Percentiles rank a stretch among this genome's conserved stretches.
These are phyloP conservation scores for Komagataella ulmi DNA, from an alignment of 805 yeast genomes.

Conservation along the genomic window DNA sequence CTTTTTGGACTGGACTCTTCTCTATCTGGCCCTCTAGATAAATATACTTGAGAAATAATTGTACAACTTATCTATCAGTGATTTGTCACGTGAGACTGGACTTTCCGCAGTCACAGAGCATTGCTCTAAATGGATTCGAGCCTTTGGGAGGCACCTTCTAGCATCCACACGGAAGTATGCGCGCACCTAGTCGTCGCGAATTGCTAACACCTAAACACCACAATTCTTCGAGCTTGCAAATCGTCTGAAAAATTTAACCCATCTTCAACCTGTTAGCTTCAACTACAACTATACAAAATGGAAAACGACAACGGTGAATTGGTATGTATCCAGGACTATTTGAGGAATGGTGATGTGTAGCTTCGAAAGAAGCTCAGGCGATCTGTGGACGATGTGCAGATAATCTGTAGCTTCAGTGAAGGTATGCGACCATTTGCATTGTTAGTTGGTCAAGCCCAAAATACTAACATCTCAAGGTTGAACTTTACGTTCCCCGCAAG, in stretches of 20 bases:
- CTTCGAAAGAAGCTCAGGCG: neutral
- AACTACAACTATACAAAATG: conserved; percentile 42
- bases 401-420: neutral
- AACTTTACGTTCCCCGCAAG: conserved; percentile 99
- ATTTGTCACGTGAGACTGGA: neutral
- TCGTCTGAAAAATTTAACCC: neutral
- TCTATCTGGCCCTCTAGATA: neutral
- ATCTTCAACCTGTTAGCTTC: neutral
- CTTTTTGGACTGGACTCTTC: conserved; percentile 3
- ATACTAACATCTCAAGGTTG: conserved; percentile 48
- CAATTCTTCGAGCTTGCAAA: neutral
- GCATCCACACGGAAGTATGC: neutral
- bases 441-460: neutral
- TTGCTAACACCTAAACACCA: neutral
- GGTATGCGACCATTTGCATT: neutral
- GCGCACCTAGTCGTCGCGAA: neutral
- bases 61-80: neutral
- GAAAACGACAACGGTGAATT: conserved; percentile 99
- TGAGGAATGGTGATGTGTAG: neutral
- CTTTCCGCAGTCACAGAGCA: neutral
- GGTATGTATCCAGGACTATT: conserved; percentile 44
- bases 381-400: neutral
- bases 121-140: neutral
- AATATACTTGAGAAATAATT: neutral
- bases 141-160: neutral